Evolutionary conservation across 2,329 filamentous ascomycete species (phyloP).

Genomic region (Phialocephala subalpina): DNA sequence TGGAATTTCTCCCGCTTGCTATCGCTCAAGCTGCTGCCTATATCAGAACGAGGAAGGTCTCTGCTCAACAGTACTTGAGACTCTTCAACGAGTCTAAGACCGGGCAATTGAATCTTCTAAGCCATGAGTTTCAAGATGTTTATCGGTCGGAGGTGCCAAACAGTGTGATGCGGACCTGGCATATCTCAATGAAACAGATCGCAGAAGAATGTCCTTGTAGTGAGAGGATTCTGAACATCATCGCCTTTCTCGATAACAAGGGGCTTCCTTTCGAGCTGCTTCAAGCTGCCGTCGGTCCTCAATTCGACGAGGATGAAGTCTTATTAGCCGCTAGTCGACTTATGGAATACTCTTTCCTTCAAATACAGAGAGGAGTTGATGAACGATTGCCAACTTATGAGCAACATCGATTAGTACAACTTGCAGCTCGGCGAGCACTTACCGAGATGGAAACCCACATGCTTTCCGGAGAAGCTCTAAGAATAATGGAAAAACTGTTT

Average conservation of each 20-base stretch:
- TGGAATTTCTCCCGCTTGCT: slow-evolving; percentile 44
- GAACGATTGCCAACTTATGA: slow-evolving; percentile 23
- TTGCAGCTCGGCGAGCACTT: slow-evolving; percentile 27
- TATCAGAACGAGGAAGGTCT: slow-evolving; percentile 40
- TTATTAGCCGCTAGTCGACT: slow-evolving; percentile 40
- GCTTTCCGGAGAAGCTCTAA: not conserved
- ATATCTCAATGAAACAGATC: slow-evolving; percentile 46
- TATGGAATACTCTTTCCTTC: slow-evolving; percentile 47
- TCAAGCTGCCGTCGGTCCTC: slow-evolving; percentile 26
- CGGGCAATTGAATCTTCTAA: slow-evolving; percentile 33
- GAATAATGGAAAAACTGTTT: not conserved
- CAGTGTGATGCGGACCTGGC: slow-evolving; percentile 44
- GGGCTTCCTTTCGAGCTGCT: slow-evolving; percentile 43
- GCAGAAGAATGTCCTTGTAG: slow-evolving; percentile 39
- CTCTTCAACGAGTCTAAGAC: slow-evolving; percentile 34
- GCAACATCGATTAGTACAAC: slow-evolving; percentile 28
- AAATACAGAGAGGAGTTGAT: slow-evolving; percentile 17
- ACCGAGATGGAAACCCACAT: not conserved
- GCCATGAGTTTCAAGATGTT: slow-evolving; percentile 39
- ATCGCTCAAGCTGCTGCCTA: slow-evolving; percentile 46
- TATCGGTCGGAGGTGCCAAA: slow-evolving; percentile 44
- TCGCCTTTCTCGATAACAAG: slow-evolving; percentile 47
- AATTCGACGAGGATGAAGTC: slow-evolving; percentile 26
- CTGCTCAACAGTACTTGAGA: slow-evolving; percentile 39
- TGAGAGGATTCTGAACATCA: slow-evolving; percentile 42